These are phyloP conservation scores for Isabelozyma gotoi DNA, from an alignment of 805 yeast species.

Conservation along the genomic window DNA sequence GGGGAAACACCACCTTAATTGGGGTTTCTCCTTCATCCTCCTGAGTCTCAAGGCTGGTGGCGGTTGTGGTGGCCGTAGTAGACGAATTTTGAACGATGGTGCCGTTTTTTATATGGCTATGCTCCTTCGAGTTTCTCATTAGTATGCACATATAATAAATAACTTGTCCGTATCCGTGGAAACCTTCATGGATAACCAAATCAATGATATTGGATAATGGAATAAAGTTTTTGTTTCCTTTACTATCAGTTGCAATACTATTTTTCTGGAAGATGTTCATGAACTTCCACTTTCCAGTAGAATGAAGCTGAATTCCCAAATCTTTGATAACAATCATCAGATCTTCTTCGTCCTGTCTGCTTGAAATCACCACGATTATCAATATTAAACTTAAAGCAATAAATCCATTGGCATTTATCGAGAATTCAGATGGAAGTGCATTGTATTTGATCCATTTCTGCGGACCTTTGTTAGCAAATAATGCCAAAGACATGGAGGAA, in stretches of 20 bases:
- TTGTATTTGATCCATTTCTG: neutral
- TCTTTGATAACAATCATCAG: conserved; percentile 41
- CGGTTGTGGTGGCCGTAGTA: conserved; percentile 5
- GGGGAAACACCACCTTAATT: conserved; percentile 40
- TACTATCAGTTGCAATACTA: neutral
- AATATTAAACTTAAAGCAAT: conserved; percentile 5
- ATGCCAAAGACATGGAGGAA: neutral
- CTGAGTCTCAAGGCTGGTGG: conserved; percentile 1
- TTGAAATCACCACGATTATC: conserved; percentile 12
- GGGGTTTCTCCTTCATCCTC: conserved; percentile 6
- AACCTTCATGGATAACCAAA: conserved; percentile 74
- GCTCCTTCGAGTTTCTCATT: conserved; percentile 31
- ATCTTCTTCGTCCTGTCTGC: conserved; percentile 40
- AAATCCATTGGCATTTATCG: neutral
- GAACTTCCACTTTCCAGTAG: conserved; percentile 24
- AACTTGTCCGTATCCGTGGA: conserved; percentile 62
- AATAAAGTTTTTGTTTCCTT: conserved; percentile 40
- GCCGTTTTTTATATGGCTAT: neutral
- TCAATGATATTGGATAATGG: conserved; percentile 60
- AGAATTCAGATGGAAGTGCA: too few relatives aligned
- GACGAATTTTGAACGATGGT: neutral
- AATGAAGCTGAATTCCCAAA: conserved; percentile 47
- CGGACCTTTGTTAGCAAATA: neutral
- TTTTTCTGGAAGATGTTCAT: conserved; percentile 5
- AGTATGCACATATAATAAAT: conserved; percentile 63